These are phyloP conservation scores for Penicillium pancosmium DNA, from an alignment of 495 filamentous ascomycete species.

Conservation along the genomic window DNA sequence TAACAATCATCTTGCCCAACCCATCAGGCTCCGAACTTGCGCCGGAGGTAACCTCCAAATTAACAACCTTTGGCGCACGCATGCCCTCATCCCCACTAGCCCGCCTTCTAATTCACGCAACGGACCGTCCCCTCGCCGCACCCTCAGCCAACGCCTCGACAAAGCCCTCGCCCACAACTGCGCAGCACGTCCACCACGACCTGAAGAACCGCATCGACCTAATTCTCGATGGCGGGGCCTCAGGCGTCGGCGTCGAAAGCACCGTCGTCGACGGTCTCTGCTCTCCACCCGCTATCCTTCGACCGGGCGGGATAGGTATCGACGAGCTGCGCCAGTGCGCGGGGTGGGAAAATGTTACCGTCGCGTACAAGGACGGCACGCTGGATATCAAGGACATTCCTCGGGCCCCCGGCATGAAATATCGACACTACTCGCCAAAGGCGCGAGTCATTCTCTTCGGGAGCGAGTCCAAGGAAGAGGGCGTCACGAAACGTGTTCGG, in stretches of 20 bases:
- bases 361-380: slow-evolving; percentile 72
- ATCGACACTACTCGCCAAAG: slow-evolving; percentile 94
- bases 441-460: slow-evolving; percentile 87
- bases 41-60: slow-evolving; percentile 81
- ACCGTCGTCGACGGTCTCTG: slow-evolving; percentile 94
- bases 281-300: slow-evolving; percentile 74
- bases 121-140: slow-evolving; percentile 82
- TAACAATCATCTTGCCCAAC: slow-evolving; percentile 88
- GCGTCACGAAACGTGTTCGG: slow-evolving; percentile 35
- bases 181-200: slow-evolving; percentile 85
- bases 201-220: slow-evolving; percentile 80
- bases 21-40: slow-evolving; percentile 70
- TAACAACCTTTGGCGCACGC: slow-evolving; percentile 84
- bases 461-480: slow-evolving; percentile 36
- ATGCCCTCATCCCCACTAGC: slow-evolving; percentile 88
- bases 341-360: slow-evolving; percentile 77
- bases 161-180: slow-evolving; percentile 86
- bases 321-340: slow-evolving; percentile 72
- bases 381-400: slow-evolving; percentile 56
- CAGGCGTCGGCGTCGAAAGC: slow-evolving; percentile 88
- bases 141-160: slow-evolving; percentile 95
- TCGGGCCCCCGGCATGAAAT: slow-evolving; percentile 96
- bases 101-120: slow-evolving; percentile 75
- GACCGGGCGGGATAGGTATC: slow-evolving; percentile 89
- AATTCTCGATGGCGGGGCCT: slow-evolving; percentile 87